Evolutionary conservation across 371 early-diverging fungal species (phyloP).

Genomic region (Mortierella sp.): DNA sequence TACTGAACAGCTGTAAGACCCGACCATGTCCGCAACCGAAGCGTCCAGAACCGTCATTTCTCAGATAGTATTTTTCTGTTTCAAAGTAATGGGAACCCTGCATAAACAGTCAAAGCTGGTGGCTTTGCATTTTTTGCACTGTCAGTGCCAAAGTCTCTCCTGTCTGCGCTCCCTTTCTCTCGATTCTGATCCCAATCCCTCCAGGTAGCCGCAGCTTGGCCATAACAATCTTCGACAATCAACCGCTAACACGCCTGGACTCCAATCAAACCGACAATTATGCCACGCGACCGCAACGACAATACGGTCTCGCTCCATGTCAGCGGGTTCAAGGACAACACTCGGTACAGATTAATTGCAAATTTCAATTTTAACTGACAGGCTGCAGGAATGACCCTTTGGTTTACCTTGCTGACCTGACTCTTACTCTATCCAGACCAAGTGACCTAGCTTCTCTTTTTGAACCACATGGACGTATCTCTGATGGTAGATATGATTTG

Average conservation of each 20-base stretch:
- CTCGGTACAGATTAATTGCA: conserved; percentile 28
- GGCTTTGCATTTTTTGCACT: background rate
- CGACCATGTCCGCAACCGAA: background rate
- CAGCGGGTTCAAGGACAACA: conserved; percentile 54
- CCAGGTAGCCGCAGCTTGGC: background rate
- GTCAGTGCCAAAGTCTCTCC: no score
- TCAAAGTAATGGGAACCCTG: background rate
- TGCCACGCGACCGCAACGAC: conserved; percentile 53
- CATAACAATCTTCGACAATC: background rate
- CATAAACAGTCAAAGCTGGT: background rate
- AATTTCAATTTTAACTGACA: background rate
- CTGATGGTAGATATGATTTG: conserved; percentile 38
- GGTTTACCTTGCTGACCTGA: background rate
- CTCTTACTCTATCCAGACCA: conserved; percentile 21
- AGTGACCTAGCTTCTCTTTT: conserved; percentile 52
- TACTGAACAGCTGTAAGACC: conserved; percentile 11
- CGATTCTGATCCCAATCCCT: background rate
- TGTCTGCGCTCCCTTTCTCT: no score
- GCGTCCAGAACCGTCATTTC: background rate
- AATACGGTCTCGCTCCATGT: conserved; percentile 47
- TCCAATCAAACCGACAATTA: conserved; percentile 4
- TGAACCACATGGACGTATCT: conserved; percentile 40
- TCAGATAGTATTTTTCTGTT: conserved; percentile 3
- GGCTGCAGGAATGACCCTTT: background rate
- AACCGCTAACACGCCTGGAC: background rate